phyloP scores from a whole-genome alignment of 805 yeast genomes.

The Metschnikowia lunata region DNA sequence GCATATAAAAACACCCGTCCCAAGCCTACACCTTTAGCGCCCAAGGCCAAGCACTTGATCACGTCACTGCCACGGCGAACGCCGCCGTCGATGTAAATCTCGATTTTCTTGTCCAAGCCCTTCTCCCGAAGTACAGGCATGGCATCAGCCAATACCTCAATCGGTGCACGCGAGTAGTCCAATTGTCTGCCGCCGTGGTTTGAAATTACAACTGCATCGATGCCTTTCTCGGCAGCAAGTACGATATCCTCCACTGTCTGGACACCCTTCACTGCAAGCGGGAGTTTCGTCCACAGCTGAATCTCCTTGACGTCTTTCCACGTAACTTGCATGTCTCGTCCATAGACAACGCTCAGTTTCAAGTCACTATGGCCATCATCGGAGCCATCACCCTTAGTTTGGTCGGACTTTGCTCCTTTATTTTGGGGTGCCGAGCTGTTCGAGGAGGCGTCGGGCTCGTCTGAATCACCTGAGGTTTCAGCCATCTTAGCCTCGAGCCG shows the following conservation, averaged over 20 bases:
- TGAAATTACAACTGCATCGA: conserved; percentile 67
- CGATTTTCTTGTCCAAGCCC: conserved; percentile 44
- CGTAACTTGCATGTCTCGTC: conserved; percentile 26
- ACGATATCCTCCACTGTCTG: conserved; percentile 64
- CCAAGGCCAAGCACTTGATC: conserved; percentile 61
- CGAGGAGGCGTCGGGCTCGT: not conserved
- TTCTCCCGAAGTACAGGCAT: conserved; percentile 47
- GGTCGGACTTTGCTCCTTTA: not conserved
- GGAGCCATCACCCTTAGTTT: conserved; percentile 1
- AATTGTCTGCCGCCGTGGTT: conserved; percentile 91
- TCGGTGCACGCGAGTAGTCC: conserved; percentile 76
- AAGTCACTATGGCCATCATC: conserved; percentile 8
- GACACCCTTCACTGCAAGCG: conserved; percentile 61
- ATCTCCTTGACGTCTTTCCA: conserved; percentile 39
- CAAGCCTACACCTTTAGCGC: conserved; percentile 67
- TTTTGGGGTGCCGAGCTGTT: not conserved
- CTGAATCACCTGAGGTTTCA: not conserved
- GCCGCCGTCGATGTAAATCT: conserved; percentile 66
- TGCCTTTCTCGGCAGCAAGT: conserved; percentile 52
- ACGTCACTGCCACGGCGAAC: conserved; percentile 65
- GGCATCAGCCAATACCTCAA: conserved; percentile 69
- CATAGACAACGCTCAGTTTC: conserved; percentile 9
- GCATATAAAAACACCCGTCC: conserved; percentile 68
- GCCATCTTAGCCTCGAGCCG: conserved; percentile 3
- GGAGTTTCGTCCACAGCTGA: conserved; percentile 29